Base-by-base conservation (phyloP, 768 basidiomycete species). In the Steccherinum ochraceum region DNA sequence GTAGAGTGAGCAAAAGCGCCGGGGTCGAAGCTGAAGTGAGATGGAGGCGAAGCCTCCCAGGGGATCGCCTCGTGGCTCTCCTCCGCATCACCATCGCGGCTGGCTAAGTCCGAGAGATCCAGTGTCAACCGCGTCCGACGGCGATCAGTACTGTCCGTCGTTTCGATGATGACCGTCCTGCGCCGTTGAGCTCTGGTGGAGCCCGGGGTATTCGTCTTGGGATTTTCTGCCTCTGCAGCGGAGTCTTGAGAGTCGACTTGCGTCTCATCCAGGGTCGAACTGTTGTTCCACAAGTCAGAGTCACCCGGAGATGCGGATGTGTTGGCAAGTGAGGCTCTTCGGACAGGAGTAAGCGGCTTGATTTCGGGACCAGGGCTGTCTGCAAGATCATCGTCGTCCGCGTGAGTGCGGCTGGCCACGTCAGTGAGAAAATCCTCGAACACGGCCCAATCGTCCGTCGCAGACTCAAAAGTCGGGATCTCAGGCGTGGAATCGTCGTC, bases 361-460 rank as follows among this genome's bases (percentile, higher is more conserved):
- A 20, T 12, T 16, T 35, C 30, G 16, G 30, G 30, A 35, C 7
- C 7, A 7, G 30, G 30, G 7, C 7, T 7, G 7, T 35, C 30
- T 7, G 16, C 30, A 35, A 35, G 7, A 16, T 35, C 30, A 35
- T 35, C 30, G n/a, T n/a, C n/a, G n/a, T n/a, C n/a, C n/a, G n/a
- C n/a, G n/a, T n/a, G n/a, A n/a, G n/a, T n/a, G n/a, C n/a, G n/a
- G n/a, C n/a, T n/a, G n/a, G 44, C 46, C 41, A 40, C 45, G 44
- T 50, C 56, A 0, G 42, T 54, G 40, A 52, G 52, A 39, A 58
- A 55, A 40, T 57, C 54, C 19, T 56, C 62, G 19, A 71, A 58
- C 42, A 71, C 69, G 2, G 56, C 61, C 69, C 73, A 71, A 27
- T 61, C 59, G 27, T 61, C 61, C 18, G 48, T 19, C 16, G 26